A percentile compares a stretch with the other conserved stretches of the same genome.
Evolutionary conservation across 768 basidiomycete species (phyloP).

Genomic region (Exsudoporus frostii): DNA sequence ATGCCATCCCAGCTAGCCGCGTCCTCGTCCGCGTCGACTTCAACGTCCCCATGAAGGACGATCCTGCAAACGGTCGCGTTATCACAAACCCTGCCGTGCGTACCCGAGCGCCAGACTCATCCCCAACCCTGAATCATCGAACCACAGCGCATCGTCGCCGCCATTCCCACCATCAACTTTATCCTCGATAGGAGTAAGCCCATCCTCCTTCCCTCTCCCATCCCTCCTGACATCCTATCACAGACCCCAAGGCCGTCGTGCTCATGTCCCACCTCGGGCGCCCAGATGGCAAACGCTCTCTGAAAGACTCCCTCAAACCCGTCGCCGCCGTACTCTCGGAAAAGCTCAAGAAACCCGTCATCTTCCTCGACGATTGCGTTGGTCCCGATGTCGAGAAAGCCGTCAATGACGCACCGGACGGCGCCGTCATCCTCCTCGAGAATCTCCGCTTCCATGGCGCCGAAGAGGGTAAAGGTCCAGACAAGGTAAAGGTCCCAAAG

Average conservation of each 20-base stretch:
- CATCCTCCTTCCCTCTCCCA: background rate
- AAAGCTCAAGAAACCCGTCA: conserved; percentile 55
- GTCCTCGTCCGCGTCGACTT: conserved; percentile 96
- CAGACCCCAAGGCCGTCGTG: conserved; percentile 78
- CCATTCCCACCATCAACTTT: conserved; percentile 92
- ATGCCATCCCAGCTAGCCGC: conserved; percentile 76
- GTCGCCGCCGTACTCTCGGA: conserved; percentile 65
- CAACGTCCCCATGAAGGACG: conserved; percentile 87
- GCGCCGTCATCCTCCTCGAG: conserved; percentile 87
- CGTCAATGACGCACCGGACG: conserved; percentile 54
- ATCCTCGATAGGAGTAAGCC: conserved; percentile 76
- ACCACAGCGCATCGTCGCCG: conserved; percentile 89
- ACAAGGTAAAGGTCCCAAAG: conserved; percentile 93
- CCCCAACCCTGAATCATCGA: conserved; percentile 4
- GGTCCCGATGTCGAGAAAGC: conserved; percentile 81
- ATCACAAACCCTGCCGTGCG: conserved; percentile 96
- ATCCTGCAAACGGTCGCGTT: conserved; percentile 68
- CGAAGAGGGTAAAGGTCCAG: conserved; percentile 96
- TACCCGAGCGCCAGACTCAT: conserved; percentile 20
- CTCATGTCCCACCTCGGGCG: conserved; percentile 99
- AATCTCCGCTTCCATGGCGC: conserved; percentile 98
- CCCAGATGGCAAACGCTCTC: conserved; percentile 86
- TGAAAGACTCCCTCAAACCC: conserved; percentile 88
- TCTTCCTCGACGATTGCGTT: conserved; percentile 82
- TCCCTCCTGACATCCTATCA: background rate